phyloP scores from a whole-genome alignment of 306 rosid species.

The Begonia loranthoides region DNA sequence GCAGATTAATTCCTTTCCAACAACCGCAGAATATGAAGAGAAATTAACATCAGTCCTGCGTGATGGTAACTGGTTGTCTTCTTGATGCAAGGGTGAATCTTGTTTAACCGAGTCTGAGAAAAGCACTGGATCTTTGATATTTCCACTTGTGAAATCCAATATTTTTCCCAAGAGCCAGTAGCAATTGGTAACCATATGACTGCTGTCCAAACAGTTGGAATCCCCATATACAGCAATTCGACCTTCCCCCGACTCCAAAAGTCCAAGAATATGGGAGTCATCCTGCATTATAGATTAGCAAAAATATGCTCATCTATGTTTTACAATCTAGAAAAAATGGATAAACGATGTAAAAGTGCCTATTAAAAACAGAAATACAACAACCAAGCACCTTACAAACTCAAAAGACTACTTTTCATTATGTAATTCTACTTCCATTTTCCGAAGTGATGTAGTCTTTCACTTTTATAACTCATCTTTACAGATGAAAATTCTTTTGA shows the following conservation, averaged over 20 bases:
- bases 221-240: conserved; percentile 89
- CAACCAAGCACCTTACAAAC: no score
- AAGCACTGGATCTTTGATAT: conserved; percentile 60
- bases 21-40: conserved; percentile 63
- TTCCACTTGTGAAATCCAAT: conserved; percentile 61
- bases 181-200: conserved; percentile 96
- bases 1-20: conserved; percentile 70
- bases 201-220: conserved; percentile 92
- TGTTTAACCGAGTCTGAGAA: conserved; percentile 57
- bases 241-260: conserved; percentile 45
- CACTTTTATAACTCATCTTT: no score
- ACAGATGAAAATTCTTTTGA: no score
- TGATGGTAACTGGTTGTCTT: conserved; percentile 66
- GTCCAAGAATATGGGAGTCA: conserved; percentile 90
- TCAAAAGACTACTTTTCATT: no score
- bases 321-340: background rate
- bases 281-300: conserved; percentile 45
- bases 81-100: conserved; percentile 36
- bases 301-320: conserved; percentile 3
- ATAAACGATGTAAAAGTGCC: background rate
- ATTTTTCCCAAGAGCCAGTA: conserved; percentile 69
- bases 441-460: no score
- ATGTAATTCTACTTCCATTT: no score
- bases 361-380: no score
- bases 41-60: conserved; percentile 89